A percentile compares a stretch with the other conserved stretches of the same genome.
phyloP scores from a whole-genome alignment of 371 early-diverging fungal species.

The Capniomyces stellatus region DNA sequence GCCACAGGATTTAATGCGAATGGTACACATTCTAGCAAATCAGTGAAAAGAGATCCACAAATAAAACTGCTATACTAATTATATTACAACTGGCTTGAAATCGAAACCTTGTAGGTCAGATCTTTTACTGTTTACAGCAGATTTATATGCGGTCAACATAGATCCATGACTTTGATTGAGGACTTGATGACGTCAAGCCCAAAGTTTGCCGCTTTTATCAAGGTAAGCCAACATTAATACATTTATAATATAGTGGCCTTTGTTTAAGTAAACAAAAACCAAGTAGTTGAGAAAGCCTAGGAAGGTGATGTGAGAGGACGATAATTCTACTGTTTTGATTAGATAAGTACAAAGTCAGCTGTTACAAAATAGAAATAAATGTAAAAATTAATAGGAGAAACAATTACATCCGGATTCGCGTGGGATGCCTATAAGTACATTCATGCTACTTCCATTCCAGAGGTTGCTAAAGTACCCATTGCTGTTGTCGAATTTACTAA shows the following conservation, averaged over 20 bases:
- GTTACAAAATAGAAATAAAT: too few species aligned
- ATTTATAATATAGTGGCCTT: too few species aligned
- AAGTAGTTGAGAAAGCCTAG: too few species aligned
- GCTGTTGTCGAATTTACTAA: conserved; percentile 31
- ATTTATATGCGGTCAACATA: neutral
- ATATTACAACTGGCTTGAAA: too few species aligned
- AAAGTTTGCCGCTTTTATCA: neutral
- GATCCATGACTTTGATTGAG: neutral
- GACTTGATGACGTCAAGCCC: conserved; percentile 10
- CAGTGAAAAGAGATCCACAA: neutral
- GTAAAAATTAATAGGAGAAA: conserved; percentile 16
- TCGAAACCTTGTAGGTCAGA: neutral
- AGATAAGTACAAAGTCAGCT: too few species aligned
- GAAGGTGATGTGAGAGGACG: too few species aligned
- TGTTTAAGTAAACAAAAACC: too few species aligned
- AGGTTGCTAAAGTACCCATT: conserved; percentile 40
- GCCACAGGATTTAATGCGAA: neutral
- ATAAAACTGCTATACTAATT: neutral
- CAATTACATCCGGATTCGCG: conserved; percentile 23
- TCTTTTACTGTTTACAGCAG: conserved; percentile 4
- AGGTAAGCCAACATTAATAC: too few species aligned
- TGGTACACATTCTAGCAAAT: neutral
- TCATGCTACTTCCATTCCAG: conserved; percentile 32
- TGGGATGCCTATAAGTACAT: conserved; percentile 25
- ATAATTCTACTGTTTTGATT: too few species aligned